A percentile compares a stretch with the other conserved stretches of the same genome.
Conservation (phyloP, 2,329 filamentous ascomycete species). For the Clonostachys solani region DNA sequence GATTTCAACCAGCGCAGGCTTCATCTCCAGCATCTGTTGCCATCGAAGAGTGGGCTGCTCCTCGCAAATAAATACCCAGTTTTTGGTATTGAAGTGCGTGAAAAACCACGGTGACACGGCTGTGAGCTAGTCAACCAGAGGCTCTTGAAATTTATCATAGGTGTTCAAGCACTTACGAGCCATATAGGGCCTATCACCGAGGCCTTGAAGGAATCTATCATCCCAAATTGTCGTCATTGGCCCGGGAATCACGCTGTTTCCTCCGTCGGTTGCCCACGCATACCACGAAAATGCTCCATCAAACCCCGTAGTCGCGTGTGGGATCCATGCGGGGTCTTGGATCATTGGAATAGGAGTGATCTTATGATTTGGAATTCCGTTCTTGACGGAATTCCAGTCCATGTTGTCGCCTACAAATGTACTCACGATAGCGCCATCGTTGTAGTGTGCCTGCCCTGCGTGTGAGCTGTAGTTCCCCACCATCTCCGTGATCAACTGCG, state of each 20-base stretch:
- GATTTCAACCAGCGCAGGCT: constrained; percentile 11
- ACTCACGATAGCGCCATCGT: constrained; percentile 11
- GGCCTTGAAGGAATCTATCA: constrained; percentile 6
- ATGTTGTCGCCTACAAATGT: constrained; percentile 14
- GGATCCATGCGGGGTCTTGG: constrained; percentile 9
- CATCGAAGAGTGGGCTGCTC: constrained; percentile 12
- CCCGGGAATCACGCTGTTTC: constrained; percentile 10
- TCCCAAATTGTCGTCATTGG: constrained; percentile 13
- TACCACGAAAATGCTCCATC: constrained; percentile 14
- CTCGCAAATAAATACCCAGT: constrained; percentile 14
- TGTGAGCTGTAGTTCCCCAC: constrained; percentile 7
- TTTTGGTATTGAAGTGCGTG: constrained; percentile 14
- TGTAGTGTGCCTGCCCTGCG: constrained; percentile 9
- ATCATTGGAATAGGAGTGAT: constrained; percentile 11
- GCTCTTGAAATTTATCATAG: neutral
- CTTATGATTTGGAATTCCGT: constrained; percentile 5
- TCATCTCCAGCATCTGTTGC: constrained; percentile 13
- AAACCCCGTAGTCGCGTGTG: constrained; percentile 6
- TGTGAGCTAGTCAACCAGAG: neutral
- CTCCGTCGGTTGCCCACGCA: constrained; percentile 12
- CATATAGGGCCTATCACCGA: constrained; percentile 10
- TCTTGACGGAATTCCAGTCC: constrained; percentile 12
- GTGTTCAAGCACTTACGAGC: constrained; percentile 8
- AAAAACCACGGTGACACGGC: constrained; percentile 15
- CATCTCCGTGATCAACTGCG: constrained; percentile 8